A percentile compares a stretch with the other conserved stretches of the same genome.
phyloP scores from a whole-genome alignment of 129 eudicot genomes.

The Arctium lappa region DNA sequence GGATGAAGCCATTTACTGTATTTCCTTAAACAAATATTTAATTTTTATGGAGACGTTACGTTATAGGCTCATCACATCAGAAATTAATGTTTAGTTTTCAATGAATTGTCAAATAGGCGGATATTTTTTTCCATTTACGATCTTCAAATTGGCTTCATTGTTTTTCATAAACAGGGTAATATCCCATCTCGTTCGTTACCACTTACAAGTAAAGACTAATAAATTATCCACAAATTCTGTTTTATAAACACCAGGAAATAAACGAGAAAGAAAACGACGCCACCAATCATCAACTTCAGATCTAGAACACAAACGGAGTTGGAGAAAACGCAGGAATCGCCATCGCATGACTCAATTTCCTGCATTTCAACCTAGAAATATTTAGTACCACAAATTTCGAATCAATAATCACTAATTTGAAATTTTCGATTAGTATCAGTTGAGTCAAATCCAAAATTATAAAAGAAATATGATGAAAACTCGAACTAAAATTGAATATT shows the following conservation, averaged over 20 bases:
- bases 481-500: background rate
- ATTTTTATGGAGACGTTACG: background rate
- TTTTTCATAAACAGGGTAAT: background rate
- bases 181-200: background rate
- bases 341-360: constrained; percentile 30
- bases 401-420: background rate
- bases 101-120: too few species aligned
- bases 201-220: background rate
- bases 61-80: background rate
- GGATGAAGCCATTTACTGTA: too few species aligned
- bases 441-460: background rate
- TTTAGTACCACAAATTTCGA: background rate
- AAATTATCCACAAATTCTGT: constrained; percentile 9
- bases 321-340: constrained; percentile 39
- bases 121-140: background rate
- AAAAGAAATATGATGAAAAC: background rate
- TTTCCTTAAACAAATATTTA: too few species aligned
- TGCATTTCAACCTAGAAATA: constrained; percentile 12
- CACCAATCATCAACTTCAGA: background rate
- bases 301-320: constrained; percentile 33
- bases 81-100: too few species aligned
- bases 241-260: background rate
- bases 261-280: background rate
- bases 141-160: background rate
- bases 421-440: background rate